Percentiles rank a stretch among this genome's conserved stretches.
Evolutionary conservation across 768 basidiomycete species (phyloP).

Genomic region (Suillus clintonianus): DNA sequence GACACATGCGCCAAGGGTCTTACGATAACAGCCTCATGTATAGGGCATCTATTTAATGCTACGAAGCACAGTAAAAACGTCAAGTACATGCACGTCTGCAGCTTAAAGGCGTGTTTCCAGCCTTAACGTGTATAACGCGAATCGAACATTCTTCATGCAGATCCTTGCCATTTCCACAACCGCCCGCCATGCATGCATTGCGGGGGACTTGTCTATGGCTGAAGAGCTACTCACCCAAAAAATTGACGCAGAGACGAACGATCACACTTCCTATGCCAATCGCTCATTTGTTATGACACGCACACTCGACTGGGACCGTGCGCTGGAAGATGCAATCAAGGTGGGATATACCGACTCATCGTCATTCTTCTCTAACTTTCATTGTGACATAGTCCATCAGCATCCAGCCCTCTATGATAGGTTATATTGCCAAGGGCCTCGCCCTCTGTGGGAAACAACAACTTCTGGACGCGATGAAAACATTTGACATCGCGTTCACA

Average conservation of each 20-base stretch:
- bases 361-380: background rate
- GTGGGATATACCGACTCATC: background rate
- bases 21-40: background rate
- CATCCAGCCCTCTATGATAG: background rate
- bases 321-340: background rate
- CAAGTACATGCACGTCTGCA: too few relatives aligned
- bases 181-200: background rate
- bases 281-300: background rate
- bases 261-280: background rate
- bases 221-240: background rate
- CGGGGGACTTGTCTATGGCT: background rate
- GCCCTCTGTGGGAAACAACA: background rate
- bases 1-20: background rate
- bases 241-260: background rate
- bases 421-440: background rate
- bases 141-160: background rate
- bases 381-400: background rate
- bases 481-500: background rate
- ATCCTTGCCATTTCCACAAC: background rate
- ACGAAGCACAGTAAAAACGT: too few relatives aligned
- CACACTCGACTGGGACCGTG: background rate
- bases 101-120: too few relatives aligned
- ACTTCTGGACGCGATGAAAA: background rate
- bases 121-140: too few relatives aligned
- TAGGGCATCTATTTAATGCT: too few relatives aligned